Evolutionary conservation across 225 moss, liverwort and hornwort genomes (phyloP).

Genomic region (Polytrichum commune): DNA sequence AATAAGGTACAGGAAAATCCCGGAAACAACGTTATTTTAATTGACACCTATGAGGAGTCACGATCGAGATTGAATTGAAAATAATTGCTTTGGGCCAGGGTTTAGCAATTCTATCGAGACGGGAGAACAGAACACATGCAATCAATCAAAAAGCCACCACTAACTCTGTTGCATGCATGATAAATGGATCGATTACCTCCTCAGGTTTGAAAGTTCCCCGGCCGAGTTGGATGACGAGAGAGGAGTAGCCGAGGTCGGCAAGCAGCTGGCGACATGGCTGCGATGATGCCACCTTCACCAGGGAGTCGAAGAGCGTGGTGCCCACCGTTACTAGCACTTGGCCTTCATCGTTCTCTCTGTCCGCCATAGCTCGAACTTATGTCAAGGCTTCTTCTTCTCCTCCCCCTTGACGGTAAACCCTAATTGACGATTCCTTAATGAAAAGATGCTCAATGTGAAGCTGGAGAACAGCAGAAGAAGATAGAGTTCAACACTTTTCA

Average conservation of each 20-base stretch:
- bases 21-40: background rate
- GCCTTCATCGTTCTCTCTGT: constrained; percentile 19
- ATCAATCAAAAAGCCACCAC: background rate
- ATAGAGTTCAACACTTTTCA: no score
- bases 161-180: no score
- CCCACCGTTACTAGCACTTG: constrained; percentile 92
- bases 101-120: no score
- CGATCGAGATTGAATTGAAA: background rate
- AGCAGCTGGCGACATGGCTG: constrained; percentile 44
- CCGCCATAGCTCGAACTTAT: no score
- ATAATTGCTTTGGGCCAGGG: background rate
- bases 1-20: no score
- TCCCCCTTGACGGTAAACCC: no score
- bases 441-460: no score
- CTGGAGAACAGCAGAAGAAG: no score
- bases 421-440: no score
- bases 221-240: constrained; percentile 66
- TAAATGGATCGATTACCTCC: constrained; percentile 34
- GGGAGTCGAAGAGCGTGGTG: constrained; percentile 81
- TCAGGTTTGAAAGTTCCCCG: constrained; percentile 48
- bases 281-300: constrained; percentile 71
- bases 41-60: background rate
- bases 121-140: background rate
- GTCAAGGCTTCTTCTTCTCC: no score
- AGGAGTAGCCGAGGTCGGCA: constrained; percentile 47